Base-by-base conservation (phyloP, 257 asterid genomes). In the Nemophila menziesii region DNA sequence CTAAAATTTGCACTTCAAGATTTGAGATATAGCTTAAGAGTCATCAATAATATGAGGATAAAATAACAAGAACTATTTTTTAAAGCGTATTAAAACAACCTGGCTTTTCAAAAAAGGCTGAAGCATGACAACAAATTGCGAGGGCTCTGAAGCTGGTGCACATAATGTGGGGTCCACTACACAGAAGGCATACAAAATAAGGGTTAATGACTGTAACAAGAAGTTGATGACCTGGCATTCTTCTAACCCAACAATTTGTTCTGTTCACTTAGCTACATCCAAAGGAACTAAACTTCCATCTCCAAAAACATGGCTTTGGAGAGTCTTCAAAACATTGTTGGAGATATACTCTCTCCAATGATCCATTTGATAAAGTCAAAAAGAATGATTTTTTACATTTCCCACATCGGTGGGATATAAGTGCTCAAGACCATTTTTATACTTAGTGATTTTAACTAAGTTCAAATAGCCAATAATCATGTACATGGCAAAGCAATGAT, bases 281-380 rank as follows among this genome's bases (percentile, higher is more conserved):
- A 81, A 58, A 14, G 98, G 92, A 63, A 90, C 92, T 67, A 75
- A 78, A 71, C 98, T 90, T 23, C 93, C 94, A 72, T 84, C 98
- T 52, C 67, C 78, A 52, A 64, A 89, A 54, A 49, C 53, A 52
- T 63, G 80, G 58, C 57, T 57, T 51, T 77, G 80, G 74, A 56
- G 84, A 78, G 66, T 85, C 98, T 74, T 90, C 98, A 69, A 90
- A 90, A 95, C 98, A 90, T n/a, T n/a, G n/a, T n/a, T n/a, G n/a
- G n/a, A n/a, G n/a, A n/a, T n/a, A n/a, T n/a, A n/a, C n/a, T n/a
- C n/a, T n/a, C n/a, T n/a, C n/a, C n/a, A n/a, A n/a, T n/a, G n/a
- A n/a, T n/a, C n/a, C n/a, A n/a, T n/a, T n/a, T n/a, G n/a, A n/a
- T n/a, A n/a, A n/a, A n/a, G n/a, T n/a, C n/a, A n/a, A n/a, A n/a